Evolutionary conservation across 2,329 filamentous ascomycete species (phyloP), one percentile per base, ranked within the genome.

Genomic region (Diaporthe batatas): DNA sequence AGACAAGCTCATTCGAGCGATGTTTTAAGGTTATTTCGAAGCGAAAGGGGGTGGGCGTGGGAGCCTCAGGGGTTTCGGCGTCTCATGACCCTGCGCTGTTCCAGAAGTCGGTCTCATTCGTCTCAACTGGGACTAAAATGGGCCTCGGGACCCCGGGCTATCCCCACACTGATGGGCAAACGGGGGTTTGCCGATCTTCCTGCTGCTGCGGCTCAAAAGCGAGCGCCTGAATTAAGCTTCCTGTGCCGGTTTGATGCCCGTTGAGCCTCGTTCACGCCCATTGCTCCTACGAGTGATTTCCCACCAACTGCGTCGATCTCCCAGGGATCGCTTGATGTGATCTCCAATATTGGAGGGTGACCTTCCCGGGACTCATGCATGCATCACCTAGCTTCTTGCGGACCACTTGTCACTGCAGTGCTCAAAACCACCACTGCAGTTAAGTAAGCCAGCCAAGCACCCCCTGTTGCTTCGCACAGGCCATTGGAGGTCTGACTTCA

Each of bases 21-120:
- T 65, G 62, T 65, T 65, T 65, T 65, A 65, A 65, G 62, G 62
- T 51, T 65, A 65, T 51, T 51, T 65, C 42, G 59, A 49, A 65
- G 59, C 59, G 59, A 65, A 51, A 51, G 12, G 44, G 29, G 62
- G 59, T 16, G 16, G 6, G 14, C 42, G 16, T 14, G 42, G 42
- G 36, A 3, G 29, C 29, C 62, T 51, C 44, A 65, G 62, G 62
- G 62, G 62, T 51, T 65, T 10, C 62, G 44, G 62, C 44, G 62
- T 65, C 62, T 65, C 62, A 65, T 25, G 32, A 36, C 62, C 62
- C 42, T 51, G 62, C 44, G 44, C 44, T 51, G 62, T 65, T 65
- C 62, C 62, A 65, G 44, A 65, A 32, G 12, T 34, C 29, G 21
- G 62, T 51, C 62, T 65, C 62, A 51, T 65, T 65, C 62, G 62